Evolutionary conservation across 306 rosid genomes (phyloP).

Genomic region (Aeschynomene evenia): DNA sequence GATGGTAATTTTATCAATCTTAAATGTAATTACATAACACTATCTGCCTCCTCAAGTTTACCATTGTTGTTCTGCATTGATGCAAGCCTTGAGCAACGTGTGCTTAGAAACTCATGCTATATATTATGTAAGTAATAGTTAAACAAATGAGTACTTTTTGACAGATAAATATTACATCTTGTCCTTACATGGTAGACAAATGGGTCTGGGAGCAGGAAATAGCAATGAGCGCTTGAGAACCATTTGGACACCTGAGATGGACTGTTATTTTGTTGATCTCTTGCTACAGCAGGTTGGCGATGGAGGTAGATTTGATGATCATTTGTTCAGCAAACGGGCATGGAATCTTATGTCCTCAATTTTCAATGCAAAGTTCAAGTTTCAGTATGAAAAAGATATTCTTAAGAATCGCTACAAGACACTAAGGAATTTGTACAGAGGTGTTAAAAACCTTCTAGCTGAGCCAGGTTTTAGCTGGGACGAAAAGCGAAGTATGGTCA

Average conservation of each 20-base stretch:
- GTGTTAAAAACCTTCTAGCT: slow-evolving; percentile 53
- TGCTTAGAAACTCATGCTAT: not conserved
- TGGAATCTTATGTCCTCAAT: slow-evolving; percentile 65
- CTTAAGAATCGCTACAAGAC: slow-evolving; percentile 75
- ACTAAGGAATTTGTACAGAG: slow-evolving; percentile 58
- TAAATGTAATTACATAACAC: not conserved
- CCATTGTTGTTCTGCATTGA: not conserved
- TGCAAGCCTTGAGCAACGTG: not conserved
- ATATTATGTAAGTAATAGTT: not conserved
- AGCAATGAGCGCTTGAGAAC: slow-evolving; percentile 63
- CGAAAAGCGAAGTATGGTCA: slow-evolving; percentile 64
- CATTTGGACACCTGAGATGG: slow-evolving; percentile 82
- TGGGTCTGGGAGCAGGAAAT: slow-evolving; percentile 44
- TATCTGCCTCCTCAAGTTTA: not conserved
- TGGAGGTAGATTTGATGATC: slow-evolving; percentile 61
- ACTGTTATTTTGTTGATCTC: slow-evolving; percentile 67
- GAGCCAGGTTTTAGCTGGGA: slow-evolving; percentile 71
- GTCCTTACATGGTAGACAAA: slow-evolving; percentile 25
- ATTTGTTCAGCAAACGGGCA: slow-evolving; percentile 64
- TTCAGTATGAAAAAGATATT: slow-evolving; percentile 73
- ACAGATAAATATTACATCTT: not conserved
- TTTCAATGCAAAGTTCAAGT: slow-evolving; percentile 68
- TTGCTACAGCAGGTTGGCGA: slow-evolving; percentile 59
- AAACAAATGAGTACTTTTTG: not conserved
- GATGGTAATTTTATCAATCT: not conserved